Conservation (phyloP, 148 eudicot species). For the Fagopyrum homotropicum region DNA sequence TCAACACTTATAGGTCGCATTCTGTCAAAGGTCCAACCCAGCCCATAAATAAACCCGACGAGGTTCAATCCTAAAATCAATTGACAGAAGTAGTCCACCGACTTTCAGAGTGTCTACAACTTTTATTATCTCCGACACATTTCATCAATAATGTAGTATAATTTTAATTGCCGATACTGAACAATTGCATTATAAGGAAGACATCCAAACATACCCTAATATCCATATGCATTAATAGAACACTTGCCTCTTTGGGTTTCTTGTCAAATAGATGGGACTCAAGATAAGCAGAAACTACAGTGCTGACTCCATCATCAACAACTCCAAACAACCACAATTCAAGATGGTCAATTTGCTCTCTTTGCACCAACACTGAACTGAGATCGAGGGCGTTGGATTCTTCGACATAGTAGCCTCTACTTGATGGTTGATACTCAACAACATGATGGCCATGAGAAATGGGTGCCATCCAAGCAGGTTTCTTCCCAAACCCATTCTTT, state of each 20-base stretch:
- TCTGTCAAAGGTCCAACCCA: too few relatives aligned
- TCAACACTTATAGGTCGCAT: too few relatives aligned
- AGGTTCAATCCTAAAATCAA: too few relatives aligned
- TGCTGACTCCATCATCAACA: slow-evolving; percentile 33
- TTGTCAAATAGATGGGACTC: slow-evolving; percentile 49
- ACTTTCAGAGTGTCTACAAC: too few relatives aligned
- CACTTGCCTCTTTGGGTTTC: slow-evolving; percentile 46
- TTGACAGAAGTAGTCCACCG: too few relatives aligned
- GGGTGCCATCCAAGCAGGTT: slow-evolving; percentile 58
- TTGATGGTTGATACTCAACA: slow-evolving; percentile 28
- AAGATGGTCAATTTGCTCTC: slow-evolving; percentile 45
- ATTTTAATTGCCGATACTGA: not conserved
- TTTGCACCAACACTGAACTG: slow-evolving; percentile 49
- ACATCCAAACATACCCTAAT: not conserved
- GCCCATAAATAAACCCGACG: too few relatives aligned
- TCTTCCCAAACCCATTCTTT: slow-evolving; percentile 13
- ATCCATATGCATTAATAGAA: not conserved
- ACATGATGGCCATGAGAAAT: slow-evolving; percentile 58
- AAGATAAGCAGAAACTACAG: slow-evolving; percentile 38
- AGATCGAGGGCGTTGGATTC: slow-evolving; percentile 18
- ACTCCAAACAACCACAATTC: slow-evolving; percentile 71
- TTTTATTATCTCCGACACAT: too few relatives aligned
- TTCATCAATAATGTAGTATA: too few relatives aligned
- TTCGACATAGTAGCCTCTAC: slow-evolving; percentile 12
- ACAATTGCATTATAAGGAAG: not conserved